Percentiles rank a stretch among this genome's conserved stretches.
Conservation (phyloP, 345 rosid genomes). For the Salix suchowensis region DNA sequence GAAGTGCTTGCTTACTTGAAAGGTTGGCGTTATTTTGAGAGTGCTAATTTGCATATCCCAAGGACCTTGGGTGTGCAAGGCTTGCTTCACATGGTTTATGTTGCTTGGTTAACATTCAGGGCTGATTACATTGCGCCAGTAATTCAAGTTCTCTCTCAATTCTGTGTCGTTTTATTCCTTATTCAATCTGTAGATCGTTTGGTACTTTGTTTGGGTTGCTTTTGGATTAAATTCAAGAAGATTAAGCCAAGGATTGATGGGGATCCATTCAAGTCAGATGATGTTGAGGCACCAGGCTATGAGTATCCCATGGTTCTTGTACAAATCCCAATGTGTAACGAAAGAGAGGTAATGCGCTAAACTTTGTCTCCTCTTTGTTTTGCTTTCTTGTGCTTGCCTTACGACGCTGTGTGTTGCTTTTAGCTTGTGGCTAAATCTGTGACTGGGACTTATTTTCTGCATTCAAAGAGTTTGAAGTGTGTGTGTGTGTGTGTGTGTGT, state of each 20-base stretch:
- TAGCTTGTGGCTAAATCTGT: background rate
- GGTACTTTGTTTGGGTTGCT: constrained; percentile 69
- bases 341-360: constrained; percentile 53
- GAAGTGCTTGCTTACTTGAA: constrained; percentile 67
- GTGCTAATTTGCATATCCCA: constrained; percentile 58
- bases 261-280: constrained; percentile 50
- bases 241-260: constrained; percentile 55
- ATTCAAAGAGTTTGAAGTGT: background rate
- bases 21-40: constrained; percentile 75
- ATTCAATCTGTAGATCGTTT: constrained; percentile 72
- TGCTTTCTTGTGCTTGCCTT: background rate
- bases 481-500: too few species aligned
- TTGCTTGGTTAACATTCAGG: constrained; percentile 53
- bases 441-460: background rate
- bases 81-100: constrained; percentile 54
- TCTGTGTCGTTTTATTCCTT: constrained; percentile 67
- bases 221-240: constrained; percentile 74
- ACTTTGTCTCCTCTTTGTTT: background rate
- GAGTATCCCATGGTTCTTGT: constrained; percentile 80
- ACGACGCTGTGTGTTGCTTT: background rate
- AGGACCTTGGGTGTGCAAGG: constrained; percentile 57
- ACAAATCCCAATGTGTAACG: constrained; percentile 86
- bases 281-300: constrained; percentile 46
- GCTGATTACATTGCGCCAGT: constrained; percentile 68
- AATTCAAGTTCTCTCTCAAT: constrained; percentile 54